phyloP scores from a whole-genome alignment of 1,139 yeast species.

The Pneumocystis jirovecii region DNA sequence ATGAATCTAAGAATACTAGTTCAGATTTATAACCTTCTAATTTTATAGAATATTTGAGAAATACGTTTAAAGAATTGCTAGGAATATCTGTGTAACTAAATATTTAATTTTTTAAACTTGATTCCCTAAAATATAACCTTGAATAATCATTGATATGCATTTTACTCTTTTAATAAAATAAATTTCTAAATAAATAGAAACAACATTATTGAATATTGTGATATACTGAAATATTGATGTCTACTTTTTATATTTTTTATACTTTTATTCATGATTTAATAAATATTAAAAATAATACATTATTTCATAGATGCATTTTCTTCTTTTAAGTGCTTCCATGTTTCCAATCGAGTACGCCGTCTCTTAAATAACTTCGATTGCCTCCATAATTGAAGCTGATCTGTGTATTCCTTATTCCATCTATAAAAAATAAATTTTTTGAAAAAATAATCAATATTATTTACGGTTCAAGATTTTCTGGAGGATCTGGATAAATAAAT shows the following conservation, averaged over 20 bases:
- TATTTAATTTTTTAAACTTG: neutral
- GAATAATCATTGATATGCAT: neutral
- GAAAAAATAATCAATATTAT: neutral
- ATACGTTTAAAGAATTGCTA: neutral
- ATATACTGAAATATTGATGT: neutral
- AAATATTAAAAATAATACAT: neutral
- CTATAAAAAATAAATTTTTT: neutral
- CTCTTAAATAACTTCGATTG: neutral
- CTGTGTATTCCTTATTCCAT: neutral
- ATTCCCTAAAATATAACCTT: neutral
- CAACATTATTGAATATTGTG: neutral
- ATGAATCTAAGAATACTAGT: neutral
- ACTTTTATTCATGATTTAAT: neutral
- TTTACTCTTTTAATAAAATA: neutral
- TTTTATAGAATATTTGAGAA: neutral
- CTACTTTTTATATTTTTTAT: neutral
- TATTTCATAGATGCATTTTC: neutral
- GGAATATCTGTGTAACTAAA: neutral
- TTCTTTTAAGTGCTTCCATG: neutral
- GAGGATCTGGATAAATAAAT: slow-evolving; percentile 16
- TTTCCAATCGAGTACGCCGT: neutral
- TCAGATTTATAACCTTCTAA: neutral
- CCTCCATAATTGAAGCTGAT: neutral
- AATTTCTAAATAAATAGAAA: neutral
- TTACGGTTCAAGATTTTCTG: slow-evolving; percentile 9